Evolutionary conservation across 1,139 yeast genomes (phyloP).

Genomic region (Citeromyces siamensis): DNA sequence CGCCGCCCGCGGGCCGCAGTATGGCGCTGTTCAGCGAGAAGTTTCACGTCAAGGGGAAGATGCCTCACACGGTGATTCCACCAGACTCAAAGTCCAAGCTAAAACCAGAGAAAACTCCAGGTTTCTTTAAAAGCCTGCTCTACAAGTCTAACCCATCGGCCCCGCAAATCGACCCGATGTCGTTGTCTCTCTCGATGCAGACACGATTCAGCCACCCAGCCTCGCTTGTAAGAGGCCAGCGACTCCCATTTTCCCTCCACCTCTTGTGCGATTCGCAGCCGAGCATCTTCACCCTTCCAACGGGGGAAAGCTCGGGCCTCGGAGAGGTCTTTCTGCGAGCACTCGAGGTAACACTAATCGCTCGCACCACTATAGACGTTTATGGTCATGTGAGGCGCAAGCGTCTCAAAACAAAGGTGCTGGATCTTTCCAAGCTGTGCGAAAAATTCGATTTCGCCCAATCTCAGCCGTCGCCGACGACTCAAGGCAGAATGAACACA

Average conservation of each 20-base stretch:
- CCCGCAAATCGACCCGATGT: constrained; percentile 22
- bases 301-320: constrained; percentile 32
- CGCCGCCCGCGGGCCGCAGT: not conserved
- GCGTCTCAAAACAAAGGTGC: constrained; percentile 12
- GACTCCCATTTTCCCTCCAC: constrained; percentile 27
- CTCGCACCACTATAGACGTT: constrained; percentile 10
- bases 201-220: constrained; percentile 34
- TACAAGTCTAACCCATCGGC: constrained; percentile 1
- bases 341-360: constrained; percentile 22
- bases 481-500: constrained; percentile 12
- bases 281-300: constrained; percentile 23
- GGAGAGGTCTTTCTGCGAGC: constrained; percentile 32
- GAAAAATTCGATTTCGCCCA: constrained; percentile 25
- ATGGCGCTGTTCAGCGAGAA: not conserved
- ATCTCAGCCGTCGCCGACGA: not conserved
- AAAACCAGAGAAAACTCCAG: not conserved
- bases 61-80: not conserved
- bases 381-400: constrained; percentile 8
- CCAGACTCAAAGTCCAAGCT: not conserved
- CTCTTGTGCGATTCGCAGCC: constrained; percentile 26
- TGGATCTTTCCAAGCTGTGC: constrained; percentile 24
- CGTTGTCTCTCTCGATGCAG: constrained; percentile 33
- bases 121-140: not conserved
- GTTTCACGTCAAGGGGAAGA: not conserved
- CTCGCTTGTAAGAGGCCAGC: constrained; percentile 26